Evolutionary conservation across 2,329 filamentous ascomycete species (phyloP), one percentile per base, ranked within the genome.

Genomic region (Alternaria rosae): DNA sequence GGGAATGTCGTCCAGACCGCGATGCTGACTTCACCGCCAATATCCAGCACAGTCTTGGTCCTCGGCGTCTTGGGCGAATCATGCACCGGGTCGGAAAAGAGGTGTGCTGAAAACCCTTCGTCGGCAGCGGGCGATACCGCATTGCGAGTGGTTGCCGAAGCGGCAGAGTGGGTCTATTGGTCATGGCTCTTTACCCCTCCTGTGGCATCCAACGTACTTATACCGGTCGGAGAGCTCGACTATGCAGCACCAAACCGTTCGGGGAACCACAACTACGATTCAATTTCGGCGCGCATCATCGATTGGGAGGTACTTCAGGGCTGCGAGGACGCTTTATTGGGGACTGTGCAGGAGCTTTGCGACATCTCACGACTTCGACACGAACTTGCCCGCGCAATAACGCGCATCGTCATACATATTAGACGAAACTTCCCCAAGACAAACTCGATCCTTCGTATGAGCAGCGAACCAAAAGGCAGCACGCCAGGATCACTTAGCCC

Each of bases 401-500:
- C 47, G 52, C 60, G 30, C 54, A 43, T 38, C 17, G 12, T 58
- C 30, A 59, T 41, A 61, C 26, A 20, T 54, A 23, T 41, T 44
- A 32, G 20, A 8, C 45, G 13, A 38, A 38, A 21, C 32, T 44
- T 41, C 13, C 15, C 25, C 21, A 10, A 52, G 12, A 60, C 25
- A 32, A 17, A 58, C 23, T 54, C 64, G 58, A 43, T 26, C 15
- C 55, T 57, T 67, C 73, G 71, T 67, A 78, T 78, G 76, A 74
- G 58, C 69, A 62, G 70, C 69, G 66, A 73, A 69, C 54, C 54
- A 69, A 81, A 82, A 74, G 80, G 80, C 80, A 81, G 80, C 80
- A 81, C 67, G 80, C 80, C 80, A 82, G 80, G 80, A 81, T 76
- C 65, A 74, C 62, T 74, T 57, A 41, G 6, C 59, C 62, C 75